Conservation (phyloP, 495 filamentous ascomycete genomes). For the Penicillium lividum region DNA sequence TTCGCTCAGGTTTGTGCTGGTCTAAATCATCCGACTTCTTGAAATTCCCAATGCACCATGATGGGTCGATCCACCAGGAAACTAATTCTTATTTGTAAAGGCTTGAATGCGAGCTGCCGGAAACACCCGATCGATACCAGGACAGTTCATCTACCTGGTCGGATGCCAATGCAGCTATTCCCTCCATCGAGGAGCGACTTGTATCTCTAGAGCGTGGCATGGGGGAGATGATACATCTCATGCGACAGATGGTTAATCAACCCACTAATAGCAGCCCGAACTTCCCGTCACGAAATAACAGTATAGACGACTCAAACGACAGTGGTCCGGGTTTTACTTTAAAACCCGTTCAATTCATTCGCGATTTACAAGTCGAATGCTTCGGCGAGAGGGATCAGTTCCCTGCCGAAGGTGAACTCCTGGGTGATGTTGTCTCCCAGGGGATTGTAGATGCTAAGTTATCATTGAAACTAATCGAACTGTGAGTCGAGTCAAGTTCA, state of each 20-base stretch:
- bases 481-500: conserved; percentile 23
- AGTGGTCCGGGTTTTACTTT: conserved; percentile 24
- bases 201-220: conserved; percentile 40
- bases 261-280: conserved; percentile 20
- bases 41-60: not conserved
- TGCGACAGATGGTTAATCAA: conserved; percentile 40
- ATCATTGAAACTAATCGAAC: conserved; percentile 38
- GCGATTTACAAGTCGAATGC: conserved; percentile 39
- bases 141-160: conserved; percentile 38
- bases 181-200: conserved; percentile 43
- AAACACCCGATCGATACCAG: conserved; percentile 39
- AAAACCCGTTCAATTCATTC: conserved; percentile 40
- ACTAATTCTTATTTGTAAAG: conserved; percentile 23
- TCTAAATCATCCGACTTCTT: no score
- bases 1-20: conserved; percentile 35
- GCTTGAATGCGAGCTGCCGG: conserved; percentile 44
- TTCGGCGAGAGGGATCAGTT: conserved; percentile 33
- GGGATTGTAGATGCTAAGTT: conserved; percentile 39
- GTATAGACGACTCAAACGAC: conserved; percentile 32
- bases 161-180: conserved; percentile 35
- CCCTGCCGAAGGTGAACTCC: conserved; percentile 25
- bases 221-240: conserved; percentile 42
- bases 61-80: not conserved
- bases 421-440: conserved; percentile 34
- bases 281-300: conserved; percentile 23